A percentile compares a stretch with the other conserved stretches of the same genome.
These are phyloP conservation scores for Phylloporus scabripes DNA, from an alignment of 768 basidiomycete genomes.

Conservation along the genomic window DNA sequence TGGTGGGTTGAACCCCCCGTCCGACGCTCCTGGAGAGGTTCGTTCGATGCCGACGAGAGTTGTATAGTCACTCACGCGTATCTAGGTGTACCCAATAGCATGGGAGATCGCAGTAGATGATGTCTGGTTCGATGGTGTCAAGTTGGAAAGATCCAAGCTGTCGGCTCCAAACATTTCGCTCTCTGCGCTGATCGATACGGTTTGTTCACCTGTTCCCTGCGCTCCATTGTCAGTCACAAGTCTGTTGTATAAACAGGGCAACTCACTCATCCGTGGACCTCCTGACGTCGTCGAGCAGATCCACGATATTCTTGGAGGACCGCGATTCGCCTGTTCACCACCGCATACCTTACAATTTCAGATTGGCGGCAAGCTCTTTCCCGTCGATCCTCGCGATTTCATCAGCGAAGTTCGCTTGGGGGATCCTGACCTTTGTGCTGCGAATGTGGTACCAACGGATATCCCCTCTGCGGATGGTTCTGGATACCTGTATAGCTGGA, in stretches of 20 bases:
- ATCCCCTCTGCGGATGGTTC: constrained; percentile 45
- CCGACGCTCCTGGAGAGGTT: constrained; percentile 58
- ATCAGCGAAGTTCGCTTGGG: constrained; percentile 37
- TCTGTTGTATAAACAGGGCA: constrained; percentile 44
- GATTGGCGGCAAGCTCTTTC: constrained; percentile 64
- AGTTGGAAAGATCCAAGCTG: constrained; percentile 51
- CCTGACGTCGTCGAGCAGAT: constrained; percentile 57
- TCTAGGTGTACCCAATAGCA: constrained; percentile 52
- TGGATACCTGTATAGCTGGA: constrained; percentile 71
- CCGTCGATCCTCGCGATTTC: constrained; percentile 74
- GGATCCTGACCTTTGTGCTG: constrained; percentile 39
- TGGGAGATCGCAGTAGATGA: constrained; percentile 74
- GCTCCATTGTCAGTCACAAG: not conserved
- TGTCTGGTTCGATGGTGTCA: constrained; percentile 63
- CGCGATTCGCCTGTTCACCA: constrained; percentile 51
- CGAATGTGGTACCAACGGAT: constrained; percentile 60
- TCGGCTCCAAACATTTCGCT: constrained; percentile 45
- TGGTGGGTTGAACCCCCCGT: constrained; percentile 51
- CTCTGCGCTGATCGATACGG: constrained; percentile 70
- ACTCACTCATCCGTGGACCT: constrained; percentile 72
- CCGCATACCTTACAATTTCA: constrained; percentile 62
- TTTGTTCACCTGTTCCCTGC: constrained; percentile 20
- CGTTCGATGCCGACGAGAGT: constrained; percentile 10
- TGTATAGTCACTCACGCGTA: constrained; percentile 1
- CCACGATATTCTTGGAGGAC: constrained; percentile 34